Evolutionary conservation across 495 filamentous ascomycete genomes (phyloP).

Genomic region (Aspergillus campestris): DNA sequence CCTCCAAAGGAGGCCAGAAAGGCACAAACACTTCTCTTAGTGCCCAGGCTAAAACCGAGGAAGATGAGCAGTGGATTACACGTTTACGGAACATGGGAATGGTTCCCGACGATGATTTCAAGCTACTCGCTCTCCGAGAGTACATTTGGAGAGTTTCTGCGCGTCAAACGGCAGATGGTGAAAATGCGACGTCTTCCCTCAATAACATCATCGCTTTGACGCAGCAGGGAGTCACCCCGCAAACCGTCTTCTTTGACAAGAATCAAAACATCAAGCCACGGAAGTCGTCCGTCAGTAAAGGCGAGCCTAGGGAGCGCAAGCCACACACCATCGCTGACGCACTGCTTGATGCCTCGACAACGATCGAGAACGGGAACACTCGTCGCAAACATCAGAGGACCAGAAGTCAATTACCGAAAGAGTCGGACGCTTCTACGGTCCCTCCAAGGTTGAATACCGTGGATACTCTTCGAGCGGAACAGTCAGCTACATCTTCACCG

Average conservation of each 20-base stretch:
- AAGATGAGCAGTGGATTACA: conserved; percentile 91
- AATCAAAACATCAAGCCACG: conserved; percentile 38
- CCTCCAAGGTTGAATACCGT: conserved; percentile 13
- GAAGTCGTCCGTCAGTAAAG: conserved; percentile 27
- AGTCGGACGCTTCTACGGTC: conserved; percentile 21
- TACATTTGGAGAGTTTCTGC: conserved; percentile 83
- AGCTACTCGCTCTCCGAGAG: conserved; percentile 75
- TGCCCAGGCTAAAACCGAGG: conserved; percentile 62
- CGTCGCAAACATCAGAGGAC: conserved; percentile 47
- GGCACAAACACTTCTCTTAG: conserved; percentile 24
- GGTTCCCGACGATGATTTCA: conserved; percentile 76
- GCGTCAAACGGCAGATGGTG: conserved; percentile 51
- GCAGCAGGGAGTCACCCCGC: conserved; percentile 62
- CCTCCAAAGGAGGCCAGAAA: conserved; percentile 19
- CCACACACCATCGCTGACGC: conserved; percentile 83
- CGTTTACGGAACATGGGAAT: conserved; percentile 79
- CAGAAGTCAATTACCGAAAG: conserved; percentile 37
- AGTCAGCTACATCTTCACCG: conserved; percentile 27
- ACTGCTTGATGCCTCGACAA: conserved; percentile 83
- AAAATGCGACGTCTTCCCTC: conserved; percentile 35
- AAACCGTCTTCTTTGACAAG: conserved; percentile 90
- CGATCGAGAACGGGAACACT: conserved; percentile 62
- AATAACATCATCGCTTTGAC: conserved; percentile 65
- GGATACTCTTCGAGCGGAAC: conserved; percentile 18
- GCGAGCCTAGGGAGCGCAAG: conserved; percentile 24